Base-by-base conservation (phyloP, 768 basidiomycete species). In the Boletellus sp. region DNA sequence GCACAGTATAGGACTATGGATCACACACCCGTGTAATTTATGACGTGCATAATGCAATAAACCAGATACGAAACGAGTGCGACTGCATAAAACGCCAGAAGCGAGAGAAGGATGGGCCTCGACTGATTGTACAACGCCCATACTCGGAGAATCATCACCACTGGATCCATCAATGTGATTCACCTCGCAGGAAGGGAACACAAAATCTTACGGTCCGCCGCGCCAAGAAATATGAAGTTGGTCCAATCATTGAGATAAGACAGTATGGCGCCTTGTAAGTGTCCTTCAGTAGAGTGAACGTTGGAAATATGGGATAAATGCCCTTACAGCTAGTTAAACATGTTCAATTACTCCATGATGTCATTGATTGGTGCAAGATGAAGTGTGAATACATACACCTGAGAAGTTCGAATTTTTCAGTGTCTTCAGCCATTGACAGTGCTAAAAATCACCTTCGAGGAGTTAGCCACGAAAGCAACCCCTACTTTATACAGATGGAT, bases 121-220 rank as follows among this genome's bases (percentile, higher is more conserved):
- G 28, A 47, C 5, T 16, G 28, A 4, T n/a, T 22, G 15, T 32
- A 47, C 20, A 39, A 16, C 11, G 37, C 37, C 37, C 28, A 32
- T 6, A 47, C 46, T 3, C 46, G 37, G 37, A 47, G 46, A 10
- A 47, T 38, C 46, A 39, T 47, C 15, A 36, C 45, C 45, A 31
- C 45, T 47, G 28, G 12, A 20, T 28, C 17, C 7, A 15, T 11
- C 7, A 38, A 26, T 38, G 45, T 31, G 10, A 28, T 8, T 16
- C 36, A 38, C 16, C 8, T 26, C 36, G 8, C 17, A 4, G 1
- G 7, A 8, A 13, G 16, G 17, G 35, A 19, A 13, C 13, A 16
- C 3, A 11, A 28, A 38, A 47, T 22, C 46, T 32, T 19, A 47
- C 46, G 11, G 4, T 47, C 46, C 8, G 46, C 46, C 6, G 31